A percentile compares a stretch with the other conserved stretches of the same genome.
These are phyloP conservation scores for Lipomyces anomalus DNA, from an alignment of 805 yeast genomes.

Conservation along the genomic window DNA sequence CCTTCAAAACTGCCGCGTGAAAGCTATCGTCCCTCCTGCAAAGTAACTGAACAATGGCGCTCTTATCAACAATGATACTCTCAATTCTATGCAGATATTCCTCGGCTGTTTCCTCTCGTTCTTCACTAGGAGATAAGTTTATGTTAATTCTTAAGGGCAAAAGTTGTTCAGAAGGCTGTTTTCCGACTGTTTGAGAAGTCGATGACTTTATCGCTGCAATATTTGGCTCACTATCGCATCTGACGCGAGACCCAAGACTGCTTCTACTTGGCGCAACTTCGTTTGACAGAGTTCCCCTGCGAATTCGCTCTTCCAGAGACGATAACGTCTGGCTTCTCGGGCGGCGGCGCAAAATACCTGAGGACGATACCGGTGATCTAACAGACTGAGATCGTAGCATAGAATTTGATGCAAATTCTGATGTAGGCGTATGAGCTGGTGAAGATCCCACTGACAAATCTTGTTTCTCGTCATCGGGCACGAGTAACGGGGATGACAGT, in stretches of 20 bases:
- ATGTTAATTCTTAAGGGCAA: slow-evolving; percentile 11
- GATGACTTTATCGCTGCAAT: slow-evolving; percentile 8
- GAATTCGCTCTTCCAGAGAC: slow-evolving; percentile 14
- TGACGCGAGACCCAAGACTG: slow-evolving; percentile 9
- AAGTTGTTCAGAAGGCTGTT: background rate
- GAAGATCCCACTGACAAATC: too few relatives aligned
- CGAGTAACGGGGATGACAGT: too few relatives aligned
- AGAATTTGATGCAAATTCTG: slow-evolving; percentile 12
- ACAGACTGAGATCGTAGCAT: slow-evolving; percentile 13
- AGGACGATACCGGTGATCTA: slow-evolving; percentile 4
- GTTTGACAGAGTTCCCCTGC: slow-evolving; percentile 1
- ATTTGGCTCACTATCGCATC: slow-evolving; percentile 21
- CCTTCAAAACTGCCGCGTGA: slow-evolving; percentile 29
- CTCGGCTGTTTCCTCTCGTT: slow-evolving; percentile 31
- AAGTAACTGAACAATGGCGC: slow-evolving; percentile 30
- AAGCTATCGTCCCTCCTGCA: slow-evolving; percentile 32
- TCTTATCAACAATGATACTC: slow-evolving; percentile 14
- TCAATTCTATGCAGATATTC: slow-evolving; percentile 33
- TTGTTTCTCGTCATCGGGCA: too few relatives aligned
- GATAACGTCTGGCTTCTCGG: slow-evolving; percentile 19
- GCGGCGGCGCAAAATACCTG: slow-evolving; percentile 1
- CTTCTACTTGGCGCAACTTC: slow-evolving; percentile 1
- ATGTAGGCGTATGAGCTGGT: too few relatives aligned
- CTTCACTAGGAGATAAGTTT: slow-evolving; percentile 19
- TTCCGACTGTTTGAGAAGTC: background rate